phyloP scores from a whole-genome alignment of 192 early-diverging fungal species.

The Coemansia sp. region DNA sequence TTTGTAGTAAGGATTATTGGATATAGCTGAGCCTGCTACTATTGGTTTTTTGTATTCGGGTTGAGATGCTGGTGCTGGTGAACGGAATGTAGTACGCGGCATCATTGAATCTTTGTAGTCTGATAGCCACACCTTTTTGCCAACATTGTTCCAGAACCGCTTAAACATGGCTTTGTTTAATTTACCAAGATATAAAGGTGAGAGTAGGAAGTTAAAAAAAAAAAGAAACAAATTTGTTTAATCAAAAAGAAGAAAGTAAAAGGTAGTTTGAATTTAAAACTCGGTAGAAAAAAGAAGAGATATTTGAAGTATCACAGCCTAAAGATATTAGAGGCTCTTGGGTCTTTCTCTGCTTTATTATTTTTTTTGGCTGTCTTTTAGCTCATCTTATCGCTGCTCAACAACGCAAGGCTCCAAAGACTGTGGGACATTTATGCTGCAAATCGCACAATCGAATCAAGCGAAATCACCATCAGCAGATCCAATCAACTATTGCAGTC shows the following conservation, averaged over 20 bases:
- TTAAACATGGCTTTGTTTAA: slow-evolving; percentile 26
- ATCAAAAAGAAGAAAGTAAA: too few species aligned
- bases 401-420: too few species aligned
- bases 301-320: not conserved
- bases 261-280: not conserved
- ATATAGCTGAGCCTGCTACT: slow-evolving; percentile 61
- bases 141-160: slow-evolving; percentile 47
- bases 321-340: too few species aligned
- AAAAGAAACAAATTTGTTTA: not conserved
- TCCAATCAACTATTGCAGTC: too few species aligned
- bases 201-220: not conserved
- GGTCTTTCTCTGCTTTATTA: too few species aligned
- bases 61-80: slow-evolving; percentile 58
- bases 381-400: too few species aligned
- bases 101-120: slow-evolving; percentile 66
- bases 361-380: too few species aligned
- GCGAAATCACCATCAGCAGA: too few species aligned
- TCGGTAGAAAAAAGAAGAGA: not conserved
- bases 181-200: not conserved
- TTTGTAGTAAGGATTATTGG: slow-evolving; percentile 85
- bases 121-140: slow-evolving; percentile 43
- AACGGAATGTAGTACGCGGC: slow-evolving; percentile 63
- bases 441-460: too few species aligned
- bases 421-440: too few species aligned
- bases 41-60: slow-evolving; percentile 55